Conservation (phyloP, 2,329 filamentous ascomycete species). For the Tolypocladium guangdongense region DNA sequence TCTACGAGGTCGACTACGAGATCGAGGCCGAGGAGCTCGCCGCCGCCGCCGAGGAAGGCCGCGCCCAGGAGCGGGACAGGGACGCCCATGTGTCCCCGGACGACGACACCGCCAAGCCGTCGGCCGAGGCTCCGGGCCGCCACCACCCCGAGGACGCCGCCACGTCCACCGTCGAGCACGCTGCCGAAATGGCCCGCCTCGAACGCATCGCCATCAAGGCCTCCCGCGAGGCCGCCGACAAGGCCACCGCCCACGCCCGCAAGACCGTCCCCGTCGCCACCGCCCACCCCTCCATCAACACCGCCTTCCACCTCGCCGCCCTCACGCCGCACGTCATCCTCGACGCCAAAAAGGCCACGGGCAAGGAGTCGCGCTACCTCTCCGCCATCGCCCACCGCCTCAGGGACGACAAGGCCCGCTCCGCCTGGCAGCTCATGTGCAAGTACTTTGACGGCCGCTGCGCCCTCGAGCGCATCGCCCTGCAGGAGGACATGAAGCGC, state of each 20-base stretch:
- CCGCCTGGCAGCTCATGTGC: constrained; percentile 62
- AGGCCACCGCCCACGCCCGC: constrained; percentile 43
- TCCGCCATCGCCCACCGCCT: constrained; percentile 47
- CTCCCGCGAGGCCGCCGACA: constrained; percentile 43
- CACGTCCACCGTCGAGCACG: constrained; percentile 38
- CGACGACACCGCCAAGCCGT: background rate
- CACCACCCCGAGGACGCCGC: constrained; percentile 9
- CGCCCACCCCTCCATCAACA: constrained; percentile 43
- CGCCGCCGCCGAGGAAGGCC: constrained; percentile 15
- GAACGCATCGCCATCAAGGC: constrained; percentile 46
- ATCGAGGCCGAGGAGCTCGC: constrained; percentile 55
- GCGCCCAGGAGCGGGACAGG: constrained; percentile 2
- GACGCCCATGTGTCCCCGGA: background rate
- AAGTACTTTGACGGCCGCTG: constrained; percentile 83
- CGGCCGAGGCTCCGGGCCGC: background rate
- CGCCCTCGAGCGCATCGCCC: constrained; percentile 74
- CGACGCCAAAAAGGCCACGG: constrained; percentile 67
- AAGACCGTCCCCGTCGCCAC: constrained; percentile 38
- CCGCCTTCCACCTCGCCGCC: constrained; percentile 43
- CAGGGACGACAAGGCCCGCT: constrained; percentile 44
- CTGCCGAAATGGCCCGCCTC: constrained; percentile 50
- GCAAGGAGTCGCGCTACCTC: constrained; percentile 64
- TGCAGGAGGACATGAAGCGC: constrained; percentile 78
- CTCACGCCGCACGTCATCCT: constrained; percentile 59
- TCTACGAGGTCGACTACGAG: constrained; percentile 66